Percentiles rank a stretch among this genome's conserved stretches.
phyloP scores from a whole-genome alignment of 2,329 filamentous ascomycete genomes.

The Paecilomyces sp. region DNA sequence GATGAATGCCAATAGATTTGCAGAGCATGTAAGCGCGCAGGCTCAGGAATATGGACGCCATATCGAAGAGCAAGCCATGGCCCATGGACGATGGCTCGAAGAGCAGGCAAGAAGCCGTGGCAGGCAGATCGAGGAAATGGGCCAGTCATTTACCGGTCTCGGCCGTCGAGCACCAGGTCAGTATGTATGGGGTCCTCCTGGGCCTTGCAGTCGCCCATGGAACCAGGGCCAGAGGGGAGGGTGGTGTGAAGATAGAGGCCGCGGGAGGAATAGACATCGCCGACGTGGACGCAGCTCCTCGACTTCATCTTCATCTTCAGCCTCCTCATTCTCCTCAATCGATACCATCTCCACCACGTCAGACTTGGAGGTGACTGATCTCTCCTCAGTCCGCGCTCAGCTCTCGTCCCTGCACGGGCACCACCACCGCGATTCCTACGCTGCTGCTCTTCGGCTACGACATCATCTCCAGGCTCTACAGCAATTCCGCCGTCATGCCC shows the following conservation, averaged over 20 bases:
- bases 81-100: slow-evolving; percentile 31
- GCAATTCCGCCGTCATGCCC: slow-evolving; percentile 25
- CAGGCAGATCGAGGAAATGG: slow-evolving; percentile 17
- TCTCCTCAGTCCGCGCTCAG: slow-evolving; percentile 27
- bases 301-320: slow-evolving; percentile 21
- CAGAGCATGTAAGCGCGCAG: slow-evolving; percentile 27
- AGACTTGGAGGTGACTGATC: slow-evolving; percentile 27
- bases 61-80: slow-evolving; percentile 31
- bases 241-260: not conserved
- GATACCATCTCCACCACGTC: slow-evolving; percentile 30
- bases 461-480: slow-evolving; percentile 25
- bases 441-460: slow-evolving; percentile 28
- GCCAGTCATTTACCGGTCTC: slow-evolving; percentile 6
- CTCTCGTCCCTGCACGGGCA: slow-evolving; percentile 25
- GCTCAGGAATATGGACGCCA: slow-evolving; percentile 29
- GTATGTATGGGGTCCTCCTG: not conserved
- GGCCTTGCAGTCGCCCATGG: not conserved
- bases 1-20: slow-evolving; percentile 32
- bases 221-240: not conserved
- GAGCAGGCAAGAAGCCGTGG: slow-evolving; percentile 25
- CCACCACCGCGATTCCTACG: slow-evolving; percentile 29
- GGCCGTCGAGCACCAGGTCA: not conserved
- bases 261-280: not conserved
- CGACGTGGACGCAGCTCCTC: slow-evolving; percentile 20
- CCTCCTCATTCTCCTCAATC: slow-evolving; percentile 29